phyloP scores from a whole-genome alignment of 805 yeast genomes.

The Suhomyces sp. region DNA sequence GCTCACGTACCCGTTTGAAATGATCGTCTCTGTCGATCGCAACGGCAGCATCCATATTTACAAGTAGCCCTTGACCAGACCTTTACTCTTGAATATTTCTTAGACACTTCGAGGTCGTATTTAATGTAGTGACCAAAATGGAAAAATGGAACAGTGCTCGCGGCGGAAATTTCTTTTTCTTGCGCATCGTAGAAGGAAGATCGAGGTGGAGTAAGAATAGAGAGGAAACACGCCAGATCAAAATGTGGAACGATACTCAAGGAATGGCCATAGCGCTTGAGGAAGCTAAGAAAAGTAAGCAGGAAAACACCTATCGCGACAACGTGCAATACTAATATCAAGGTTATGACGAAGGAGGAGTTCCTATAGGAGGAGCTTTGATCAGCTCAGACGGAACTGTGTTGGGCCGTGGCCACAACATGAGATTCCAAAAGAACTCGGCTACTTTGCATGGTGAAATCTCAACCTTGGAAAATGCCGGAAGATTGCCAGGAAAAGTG shows the following conservation, averaged over 20 bases:
- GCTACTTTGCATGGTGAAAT: constrained; percentile 92
- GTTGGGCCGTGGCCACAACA: constrained; percentile 86
- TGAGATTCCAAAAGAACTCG: constrained; percentile 80
- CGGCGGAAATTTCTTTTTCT: not conserved
- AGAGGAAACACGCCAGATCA: not conserved
- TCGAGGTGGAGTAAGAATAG: not conserved
- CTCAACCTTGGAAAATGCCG: constrained; percentile 84
- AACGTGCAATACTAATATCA: not conserved
- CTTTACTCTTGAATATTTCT: not conserved
- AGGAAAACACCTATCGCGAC: not conserved
- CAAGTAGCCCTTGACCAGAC: constrained; percentile 24
- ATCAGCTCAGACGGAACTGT: constrained; percentile 74
- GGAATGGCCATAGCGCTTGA: constrained; percentile 72
- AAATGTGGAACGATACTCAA: constrained; percentile 48
- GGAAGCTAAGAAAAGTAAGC: constrained; percentile 61
- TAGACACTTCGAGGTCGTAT: too few relatives aligned
- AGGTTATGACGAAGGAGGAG: constrained; percentile 83
- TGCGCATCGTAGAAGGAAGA: not conserved
- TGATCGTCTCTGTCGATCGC: constrained; percentile 66
- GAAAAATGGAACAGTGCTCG: not conserved
- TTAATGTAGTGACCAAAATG: not conserved
- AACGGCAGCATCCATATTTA: constrained; percentile 64
- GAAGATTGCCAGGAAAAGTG: constrained; percentile 74
- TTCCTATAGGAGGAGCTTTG: constrained; percentile 81
- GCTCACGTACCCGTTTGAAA: constrained; percentile 49